phyloP scores from a whole-genome alignment of 306 rosid genomes.

The Boehmeria nivea region DNA sequence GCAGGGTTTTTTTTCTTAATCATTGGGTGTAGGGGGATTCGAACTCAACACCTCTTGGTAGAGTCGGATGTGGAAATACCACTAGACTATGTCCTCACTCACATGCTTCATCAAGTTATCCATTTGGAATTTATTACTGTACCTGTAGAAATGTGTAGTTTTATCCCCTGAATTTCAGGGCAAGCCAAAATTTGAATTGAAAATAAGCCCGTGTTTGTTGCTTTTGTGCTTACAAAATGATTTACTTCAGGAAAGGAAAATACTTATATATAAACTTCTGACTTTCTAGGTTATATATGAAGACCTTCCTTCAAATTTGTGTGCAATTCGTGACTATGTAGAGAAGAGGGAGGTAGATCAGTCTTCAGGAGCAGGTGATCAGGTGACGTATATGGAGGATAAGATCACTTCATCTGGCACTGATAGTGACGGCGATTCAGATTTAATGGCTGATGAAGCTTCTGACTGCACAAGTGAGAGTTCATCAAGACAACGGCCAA shows the following conservation, averaged over 20 bases:
- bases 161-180: not conserved
- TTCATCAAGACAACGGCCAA: conserved; percentile 46
- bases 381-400: conserved; percentile 27
- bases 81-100: no score
- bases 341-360: conserved; percentile 40
- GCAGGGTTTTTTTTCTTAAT: no score
- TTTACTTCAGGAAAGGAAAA: not conserved
- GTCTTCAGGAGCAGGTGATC: conserved; percentile 25
- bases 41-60: no score
- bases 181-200: not conserved
- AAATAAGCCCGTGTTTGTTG: not conserved
- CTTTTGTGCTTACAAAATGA: not conserved
- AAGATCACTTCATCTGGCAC: conserved; percentile 24
- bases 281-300: conserved; percentile 70
- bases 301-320: conserved; percentile 89
- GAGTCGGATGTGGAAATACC: no score
- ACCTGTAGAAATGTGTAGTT: no score
- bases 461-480: conserved; percentile 25
- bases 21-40: no score
- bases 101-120: no score
- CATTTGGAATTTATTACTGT: no score
- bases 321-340: conserved; percentile 72
- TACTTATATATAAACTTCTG: conserved; percentile 8
- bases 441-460: conserved; percentile 20
- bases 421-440: conserved; percentile 20